A percentile compares a stretch with the other conserved stretches of the same genome.
Evolutionary conservation across 164 flowering plant genomes (phyloP).

Genomic region (Annona cherimola): DNA sequence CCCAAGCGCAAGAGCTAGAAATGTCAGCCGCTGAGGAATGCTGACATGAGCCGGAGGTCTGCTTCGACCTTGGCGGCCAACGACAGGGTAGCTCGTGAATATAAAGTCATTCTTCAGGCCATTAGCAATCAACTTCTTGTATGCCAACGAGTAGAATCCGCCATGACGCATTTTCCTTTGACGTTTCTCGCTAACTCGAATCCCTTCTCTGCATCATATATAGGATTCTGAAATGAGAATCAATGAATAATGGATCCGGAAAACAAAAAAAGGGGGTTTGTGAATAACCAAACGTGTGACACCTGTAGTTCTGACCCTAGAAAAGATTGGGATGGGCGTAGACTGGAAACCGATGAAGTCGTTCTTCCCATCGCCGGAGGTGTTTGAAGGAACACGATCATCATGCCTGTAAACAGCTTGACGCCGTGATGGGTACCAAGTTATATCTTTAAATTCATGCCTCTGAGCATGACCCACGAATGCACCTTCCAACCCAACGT

Average conservation of each 20-base stretch:
- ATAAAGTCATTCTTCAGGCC: constrained; percentile 66
- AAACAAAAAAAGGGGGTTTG: too few relatives aligned
- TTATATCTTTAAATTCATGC: constrained; percentile 78
- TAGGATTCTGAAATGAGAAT: too few relatives aligned
- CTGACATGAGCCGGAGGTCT: constrained; percentile 81
- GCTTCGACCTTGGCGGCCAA: constrained; percentile 74
- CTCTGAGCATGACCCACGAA: constrained; percentile 49
- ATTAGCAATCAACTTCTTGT: constrained; percentile 55
- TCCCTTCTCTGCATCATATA: constrained; percentile 56
- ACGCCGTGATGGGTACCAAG: constrained; percentile 78
- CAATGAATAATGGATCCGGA: too few relatives aligned
- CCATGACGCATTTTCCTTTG: constrained; percentile 63
- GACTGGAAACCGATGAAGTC: constrained; percentile 82
- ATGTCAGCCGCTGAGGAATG: constrained; percentile 35
- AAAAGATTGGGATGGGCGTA: constrained; percentile 34
- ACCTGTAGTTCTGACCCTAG: constrained; percentile 59
- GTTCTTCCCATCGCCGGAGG: constrained; percentile 57
- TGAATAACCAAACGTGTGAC: constrained; percentile 4
- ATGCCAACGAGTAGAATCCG: constrained; percentile 39
- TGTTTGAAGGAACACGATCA: constrained; percentile 51
- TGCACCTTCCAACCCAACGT: constrained; percentile 43
- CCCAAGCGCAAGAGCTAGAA: constrained; percentile 66
- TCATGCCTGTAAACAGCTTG: constrained; percentile 77
- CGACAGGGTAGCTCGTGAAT: constrained; percentile 82
- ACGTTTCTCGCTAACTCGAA: constrained; percentile 39